Evolutionary conservation across 2,329 filamentous ascomycete genomes (phyloP).

Genomic region (Lachnellula cervina): DNA sequence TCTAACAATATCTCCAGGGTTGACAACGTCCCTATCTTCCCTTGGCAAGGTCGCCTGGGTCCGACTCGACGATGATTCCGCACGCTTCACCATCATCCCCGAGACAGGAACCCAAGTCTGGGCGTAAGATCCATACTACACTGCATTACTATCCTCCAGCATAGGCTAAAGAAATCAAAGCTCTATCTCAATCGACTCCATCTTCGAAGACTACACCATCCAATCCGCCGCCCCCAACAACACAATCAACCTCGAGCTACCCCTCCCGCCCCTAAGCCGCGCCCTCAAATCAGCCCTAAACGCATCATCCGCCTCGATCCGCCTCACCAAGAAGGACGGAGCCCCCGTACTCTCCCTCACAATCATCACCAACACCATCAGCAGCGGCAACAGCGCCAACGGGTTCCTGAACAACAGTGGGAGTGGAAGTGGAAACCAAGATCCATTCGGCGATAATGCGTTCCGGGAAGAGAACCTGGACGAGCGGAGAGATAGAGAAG

Average conservation of each 20-base stretch:
- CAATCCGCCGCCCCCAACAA: slow-evolving; percentile 79
- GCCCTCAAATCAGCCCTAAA: slow-evolving; percentile 86
- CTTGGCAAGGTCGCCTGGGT: slow-evolving; percentile 41
- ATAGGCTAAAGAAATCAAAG: slow-evolving; percentile 36
- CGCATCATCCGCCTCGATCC: slow-evolving; percentile 75
- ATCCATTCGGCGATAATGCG: slow-evolving; percentile 42
- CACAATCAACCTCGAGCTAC: slow-evolving; percentile 94
- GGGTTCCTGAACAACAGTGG: slow-evolving; percentile 21
- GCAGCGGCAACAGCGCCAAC: slow-evolving; percentile 39
- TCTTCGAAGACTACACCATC: slow-evolving; percentile 81
- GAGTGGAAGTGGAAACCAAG: slow-evolving; percentile 31
- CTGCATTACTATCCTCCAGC: neutral
- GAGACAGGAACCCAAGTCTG: slow-evolving; percentile 95
- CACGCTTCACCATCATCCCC: slow-evolving; percentile 93
- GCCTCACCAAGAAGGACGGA: slow-evolving; percentile 88
- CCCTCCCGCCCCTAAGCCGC: slow-evolving; percentile 79
- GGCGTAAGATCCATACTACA: slow-evolving; percentile 57
- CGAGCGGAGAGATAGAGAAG: slow-evolving; percentile 71
- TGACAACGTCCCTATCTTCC: slow-evolving; percentile 58
- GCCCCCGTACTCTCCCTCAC: slow-evolving; percentile 85
- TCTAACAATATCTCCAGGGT: slow-evolving; percentile 41
- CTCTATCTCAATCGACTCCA: slow-evolving; percentile 66
- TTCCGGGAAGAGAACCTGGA: slow-evolving; percentile 48
- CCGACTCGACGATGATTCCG: slow-evolving; percentile 77
- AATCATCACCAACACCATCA: slow-evolving; percentile 69